A percentile compares a stretch with the other conserved stretches of the same genome.
Evolutionary conservation across 306 rosid genomes (phyloP).

Genomic region (Castanopsis chinensis): DNA sequence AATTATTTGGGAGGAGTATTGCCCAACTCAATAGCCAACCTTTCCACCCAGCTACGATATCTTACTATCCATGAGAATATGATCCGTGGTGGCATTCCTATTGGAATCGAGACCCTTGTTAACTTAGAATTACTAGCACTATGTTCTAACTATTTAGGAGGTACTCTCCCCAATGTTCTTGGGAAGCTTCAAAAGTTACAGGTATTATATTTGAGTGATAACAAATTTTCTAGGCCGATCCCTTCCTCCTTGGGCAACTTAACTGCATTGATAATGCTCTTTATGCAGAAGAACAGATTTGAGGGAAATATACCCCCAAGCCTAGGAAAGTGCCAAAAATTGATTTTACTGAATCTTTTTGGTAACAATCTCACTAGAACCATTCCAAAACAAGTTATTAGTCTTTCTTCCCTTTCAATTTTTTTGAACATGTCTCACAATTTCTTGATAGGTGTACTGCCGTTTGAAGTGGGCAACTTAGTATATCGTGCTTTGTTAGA

Average conservation of each 20-base stretch:
- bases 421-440: conserved; percentile 38
- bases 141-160: conserved; percentile 26
- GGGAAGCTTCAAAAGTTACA: conserved; percentile 31
- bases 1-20: conserved; percentile 39
- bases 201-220: conserved; percentile 15
- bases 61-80: conserved; percentile 4
- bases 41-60: conserved; percentile 17
- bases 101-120: conserved; percentile 26
- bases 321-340: conserved; percentile 28
- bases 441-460: conserved; percentile 29
- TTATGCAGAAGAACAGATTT: conserved; percentile 26
- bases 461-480: conserved; percentile 34
- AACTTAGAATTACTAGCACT: conserved; percentile 21
- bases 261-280: conserved; percentile 19
- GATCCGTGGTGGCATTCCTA: conserved; percentile 33
- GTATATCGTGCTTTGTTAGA: conserved; percentile 17
- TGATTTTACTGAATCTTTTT: conserved; percentile 21
- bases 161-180: conserved; percentile 23
- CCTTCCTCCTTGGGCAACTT: conserved; percentile 41
- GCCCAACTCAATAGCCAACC: conserved; percentile 29
- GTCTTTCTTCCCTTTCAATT: conserved; percentile 37
- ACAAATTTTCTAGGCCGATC: conserved; percentile 31
- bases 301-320: conserved; percentile 37
- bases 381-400: conserved; percentile 32
- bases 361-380: conserved; percentile 37